A percentile compares a stretch with the other conserved stretches of the same genome.
phyloP scores from a whole-genome alignment of 1,284 basidiomycete genomes.

The Trametes sp. region DNA sequence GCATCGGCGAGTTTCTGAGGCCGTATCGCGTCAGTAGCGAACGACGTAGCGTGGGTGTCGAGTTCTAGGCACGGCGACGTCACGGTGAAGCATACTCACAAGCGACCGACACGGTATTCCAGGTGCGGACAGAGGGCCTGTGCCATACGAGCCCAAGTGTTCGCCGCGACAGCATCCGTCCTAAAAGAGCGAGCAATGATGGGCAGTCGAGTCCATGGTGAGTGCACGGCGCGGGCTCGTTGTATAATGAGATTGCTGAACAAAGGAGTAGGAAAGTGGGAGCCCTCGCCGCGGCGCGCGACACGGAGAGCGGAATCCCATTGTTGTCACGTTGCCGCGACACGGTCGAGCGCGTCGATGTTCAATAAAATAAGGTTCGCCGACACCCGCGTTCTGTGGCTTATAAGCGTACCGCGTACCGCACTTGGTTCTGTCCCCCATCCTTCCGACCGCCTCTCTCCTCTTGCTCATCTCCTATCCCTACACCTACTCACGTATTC shows the following conservation, averaged over 20 bases:
- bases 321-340: slow-evolving; percentile 1
- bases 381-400: not conserved
- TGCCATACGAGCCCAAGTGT: too few relatives aligned
- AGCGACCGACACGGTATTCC: too few relatives aligned
- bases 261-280: not conserved
- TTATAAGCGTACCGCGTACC: not conserved
- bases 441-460: not conserved
- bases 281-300: not conserved
- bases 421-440: not conserved
- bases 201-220: too few relatives aligned
- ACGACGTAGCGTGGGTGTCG: too few relatives aligned
- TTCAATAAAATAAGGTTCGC: not conserved
- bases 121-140: too few relatives aligned
- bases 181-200: too few relatives aligned
- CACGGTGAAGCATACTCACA: too few relatives aligned
- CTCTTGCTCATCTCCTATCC: not conserved
- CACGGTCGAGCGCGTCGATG: not conserved
- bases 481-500: not conserved
- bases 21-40: too few relatives aligned
- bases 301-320: not conserved
- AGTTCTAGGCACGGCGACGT: too few relatives aligned
- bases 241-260: not conserved
- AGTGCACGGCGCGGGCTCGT: too few relatives aligned
- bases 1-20: too few relatives aligned
- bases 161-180: too few relatives aligned